Percentiles rank a stretch among this genome's conserved stretches.
These are phyloP conservation scores for Metschnikowia lochheadii DNA, from an alignment of 805 yeast species.

Conservation along the genomic window DNA sequence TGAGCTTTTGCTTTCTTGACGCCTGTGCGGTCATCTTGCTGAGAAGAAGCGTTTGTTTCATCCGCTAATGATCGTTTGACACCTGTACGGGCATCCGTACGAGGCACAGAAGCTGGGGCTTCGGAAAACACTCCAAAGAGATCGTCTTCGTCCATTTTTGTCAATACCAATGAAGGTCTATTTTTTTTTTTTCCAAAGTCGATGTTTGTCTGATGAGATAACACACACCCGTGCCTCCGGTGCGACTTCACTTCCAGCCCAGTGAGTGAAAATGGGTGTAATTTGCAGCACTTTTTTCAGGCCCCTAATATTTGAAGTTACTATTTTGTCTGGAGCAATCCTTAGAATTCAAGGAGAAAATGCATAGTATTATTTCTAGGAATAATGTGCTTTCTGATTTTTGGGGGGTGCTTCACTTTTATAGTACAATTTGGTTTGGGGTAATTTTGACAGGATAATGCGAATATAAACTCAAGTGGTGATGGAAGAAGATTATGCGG, in stretches of 20 bases:
- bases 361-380: too few relatives aligned
- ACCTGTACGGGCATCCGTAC: neutral
- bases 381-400: neutral
- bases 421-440: neutral
- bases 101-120: conserved; percentile 39
- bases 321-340: neutral
- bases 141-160: conserved; percentile 44
- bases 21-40: neutral
- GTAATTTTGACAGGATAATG: neutral
- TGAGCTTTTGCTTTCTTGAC: neutral
- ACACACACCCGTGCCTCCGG: conserved; percentile 13
- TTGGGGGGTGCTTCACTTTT: neutral
- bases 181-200: conserved; percentile 2
- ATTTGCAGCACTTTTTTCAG: neutral
- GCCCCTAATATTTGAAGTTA: neutral
- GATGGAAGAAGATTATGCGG: too few relatives aligned
- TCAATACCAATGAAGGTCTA: neutral
- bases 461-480: neutral
- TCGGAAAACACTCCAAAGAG: conserved; percentile 62
- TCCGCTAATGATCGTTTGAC: neutral
- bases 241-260: conserved; percentile 1
- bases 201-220: conserved; percentile 7
- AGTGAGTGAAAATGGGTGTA: neutral
- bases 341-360: neutral
- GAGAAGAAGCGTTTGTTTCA: neutral